Evolutionary conservation across 768 basidiomycete species (phyloP).

Genomic region (Pulveroboletus ravenelii): DNA sequence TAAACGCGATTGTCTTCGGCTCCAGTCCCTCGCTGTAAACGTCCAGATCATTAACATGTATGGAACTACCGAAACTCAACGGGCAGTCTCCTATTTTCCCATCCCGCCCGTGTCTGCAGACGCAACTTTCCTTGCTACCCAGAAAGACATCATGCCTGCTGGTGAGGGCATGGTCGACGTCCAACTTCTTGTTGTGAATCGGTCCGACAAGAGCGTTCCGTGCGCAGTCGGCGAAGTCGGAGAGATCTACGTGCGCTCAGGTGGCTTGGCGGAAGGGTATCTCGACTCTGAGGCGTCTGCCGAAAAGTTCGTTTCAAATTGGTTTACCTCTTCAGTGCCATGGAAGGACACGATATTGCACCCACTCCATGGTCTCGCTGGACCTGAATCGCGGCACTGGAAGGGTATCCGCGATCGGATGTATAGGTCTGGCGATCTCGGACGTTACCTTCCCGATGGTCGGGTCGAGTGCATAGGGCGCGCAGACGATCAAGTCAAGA

Average conservation of each 20-base stretch:
- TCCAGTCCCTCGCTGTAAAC: constrained; percentile 89
- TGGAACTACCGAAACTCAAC: constrained; percentile 98
- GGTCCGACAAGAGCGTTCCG: constrained; percentile 74
- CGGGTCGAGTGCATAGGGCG: constrained; percentile 95
- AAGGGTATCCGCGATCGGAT: constrained; percentile 94
- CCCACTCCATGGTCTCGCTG: constrained; percentile 51
- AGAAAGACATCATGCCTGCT: constrained; percentile 98
- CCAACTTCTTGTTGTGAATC: constrained; percentile 93
- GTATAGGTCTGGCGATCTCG: constrained; percentile 97
- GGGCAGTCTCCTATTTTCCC: constrained; percentile 94
- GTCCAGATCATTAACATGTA: constrained; percentile 99
- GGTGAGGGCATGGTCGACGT: constrained; percentile 98
- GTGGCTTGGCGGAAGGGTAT: constrained; percentile 94
- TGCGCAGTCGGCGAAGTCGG: constrained; percentile 97
- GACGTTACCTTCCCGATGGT: constrained; percentile 88
- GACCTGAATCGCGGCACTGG: constrained; percentile 80
- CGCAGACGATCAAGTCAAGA: constrained; percentile 98
- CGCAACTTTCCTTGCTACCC: constrained; percentile 84
- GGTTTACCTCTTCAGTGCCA: constrained; percentile 61
- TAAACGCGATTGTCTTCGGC: constrained; percentile 92
- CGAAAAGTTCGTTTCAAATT: constrained; percentile 93
- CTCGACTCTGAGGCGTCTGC: constrained; percentile 74
- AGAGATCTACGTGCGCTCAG: constrained; percentile 96
- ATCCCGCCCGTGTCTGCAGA: constrained; percentile 83
- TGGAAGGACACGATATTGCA: constrained; percentile 71